A percentile compares a stretch with the other conserved stretches of the same genome.
Conservation (phyloP, 2,329 filamentous ascomycete genomes). For the Colletotrichum paranaense region DNA sequence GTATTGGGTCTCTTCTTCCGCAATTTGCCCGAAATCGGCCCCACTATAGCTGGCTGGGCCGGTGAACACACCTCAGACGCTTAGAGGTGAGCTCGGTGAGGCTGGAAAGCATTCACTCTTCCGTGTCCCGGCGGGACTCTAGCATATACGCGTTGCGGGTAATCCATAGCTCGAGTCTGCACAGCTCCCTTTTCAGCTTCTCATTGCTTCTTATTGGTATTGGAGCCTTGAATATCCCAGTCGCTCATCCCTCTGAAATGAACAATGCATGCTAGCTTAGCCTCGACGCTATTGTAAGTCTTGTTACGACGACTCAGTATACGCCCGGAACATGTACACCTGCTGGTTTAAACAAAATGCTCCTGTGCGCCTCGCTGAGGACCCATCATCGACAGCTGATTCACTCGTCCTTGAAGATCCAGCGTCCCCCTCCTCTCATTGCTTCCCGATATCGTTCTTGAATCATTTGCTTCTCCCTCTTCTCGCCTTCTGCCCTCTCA, state of each 20-base stretch:
- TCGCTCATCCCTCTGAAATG: background rate
- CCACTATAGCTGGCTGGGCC: background rate
- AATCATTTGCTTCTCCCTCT: constrained; percentile 72
- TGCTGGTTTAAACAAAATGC: background rate
- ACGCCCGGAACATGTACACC: background rate
- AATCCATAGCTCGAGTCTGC: background rate
- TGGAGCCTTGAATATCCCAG: background rate
- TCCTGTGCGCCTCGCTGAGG: background rate
- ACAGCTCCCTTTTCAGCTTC: background rate
- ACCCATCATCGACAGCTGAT: background rate
- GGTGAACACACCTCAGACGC: background rate
- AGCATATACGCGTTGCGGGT: background rate
- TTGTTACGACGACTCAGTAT: background rate
- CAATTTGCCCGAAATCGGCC: constrained; percentile 30
- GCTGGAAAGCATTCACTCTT: background rate
- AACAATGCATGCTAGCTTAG: background rate
- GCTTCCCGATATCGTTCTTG: constrained; percentile 84
- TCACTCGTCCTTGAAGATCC: constrained; percentile 85
- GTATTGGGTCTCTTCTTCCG: constrained; percentile 10
- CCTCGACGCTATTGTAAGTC: background rate
- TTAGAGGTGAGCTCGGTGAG: constrained; percentile 2
- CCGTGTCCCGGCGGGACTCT: too few relatives aligned
- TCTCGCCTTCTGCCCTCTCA: constrained; percentile 73
- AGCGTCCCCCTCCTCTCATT: constrained; percentile 79
- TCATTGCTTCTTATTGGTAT: background rate